phyloP scores from a whole-genome alignment of 805 yeast species.

The Saccharomyces eubayanus region DNA sequence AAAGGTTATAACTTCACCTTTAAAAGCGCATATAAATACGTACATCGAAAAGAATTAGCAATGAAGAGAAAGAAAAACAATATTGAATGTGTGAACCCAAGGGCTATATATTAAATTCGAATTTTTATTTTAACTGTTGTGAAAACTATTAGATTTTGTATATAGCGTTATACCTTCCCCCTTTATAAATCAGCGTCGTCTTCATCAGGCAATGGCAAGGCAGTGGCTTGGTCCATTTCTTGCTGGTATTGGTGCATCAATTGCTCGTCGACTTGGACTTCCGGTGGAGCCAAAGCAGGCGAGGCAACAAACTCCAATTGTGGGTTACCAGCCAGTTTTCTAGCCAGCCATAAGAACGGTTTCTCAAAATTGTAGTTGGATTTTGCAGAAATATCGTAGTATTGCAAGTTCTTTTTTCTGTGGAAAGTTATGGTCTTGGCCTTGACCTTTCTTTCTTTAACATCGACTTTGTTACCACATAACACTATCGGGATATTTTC shows the following conservation, averaged over 20 bases:
- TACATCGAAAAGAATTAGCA: not conserved
- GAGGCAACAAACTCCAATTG: conserved; percentile 95
- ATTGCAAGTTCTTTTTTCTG: conserved; percentile 98
- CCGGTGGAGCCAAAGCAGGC: conserved; percentile 98
- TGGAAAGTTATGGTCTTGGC: conserved; percentile 99
- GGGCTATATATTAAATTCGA: not conserved
- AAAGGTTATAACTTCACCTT: not conserved
- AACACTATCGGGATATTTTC: conserved; percentile 96
- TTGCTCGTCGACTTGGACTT: conserved; percentile 88
- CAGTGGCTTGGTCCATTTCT: conserved; percentile 97
- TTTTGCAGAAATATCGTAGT: conserved; percentile 97
- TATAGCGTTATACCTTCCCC: not conserved
- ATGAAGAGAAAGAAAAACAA: not conserved
- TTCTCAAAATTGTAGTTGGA: conserved; percentile 97
- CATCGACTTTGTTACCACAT: conserved; percentile 98
- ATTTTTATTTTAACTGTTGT: too few relatives aligned
- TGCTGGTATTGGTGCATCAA: conserved; percentile 95
- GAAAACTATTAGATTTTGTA: not conserved
- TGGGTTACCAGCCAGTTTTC: conserved; percentile 95
- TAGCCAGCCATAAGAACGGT: conserved; percentile 98
- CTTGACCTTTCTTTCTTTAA: conserved; percentile 97
- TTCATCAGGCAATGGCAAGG: conserved; percentile 97
- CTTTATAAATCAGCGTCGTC: conserved; percentile 93
- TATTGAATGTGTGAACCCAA: not conserved
- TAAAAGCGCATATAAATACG: not conserved